A percentile compares a stretch with the other conserved stretches of the same genome.
Conservation (phyloP, 306 rosid species). For the Lathyrus aphaca region DNA sequence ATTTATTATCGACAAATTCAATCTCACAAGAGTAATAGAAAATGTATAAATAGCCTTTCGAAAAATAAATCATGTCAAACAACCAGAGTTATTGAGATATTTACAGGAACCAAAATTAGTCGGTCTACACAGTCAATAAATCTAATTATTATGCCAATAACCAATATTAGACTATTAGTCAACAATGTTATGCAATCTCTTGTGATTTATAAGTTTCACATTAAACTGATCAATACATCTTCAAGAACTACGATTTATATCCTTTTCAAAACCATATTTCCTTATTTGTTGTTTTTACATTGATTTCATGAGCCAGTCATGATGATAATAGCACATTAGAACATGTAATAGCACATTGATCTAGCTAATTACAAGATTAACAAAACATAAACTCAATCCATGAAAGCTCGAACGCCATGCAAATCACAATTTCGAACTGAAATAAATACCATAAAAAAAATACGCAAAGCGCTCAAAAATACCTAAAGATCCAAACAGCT, state of each 20-base stretch:
- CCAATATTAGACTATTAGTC: conserved; percentile 7
- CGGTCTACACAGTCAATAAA: not conserved
- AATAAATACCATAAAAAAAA: conserved; percentile 15
- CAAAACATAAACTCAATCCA: no score
- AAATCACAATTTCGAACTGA: conserved; percentile 27
- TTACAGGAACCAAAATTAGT: conserved; percentile 23
- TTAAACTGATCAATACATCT: conserved; percentile 12
- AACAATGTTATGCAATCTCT: conserved; percentile 31
- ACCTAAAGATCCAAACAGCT: conserved; percentile 11
- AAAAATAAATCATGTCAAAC: conserved; percentile 24
- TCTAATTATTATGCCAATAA: conserved; percentile 14
- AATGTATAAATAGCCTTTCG: conserved; percentile 24
- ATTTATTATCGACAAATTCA: conserved; percentile 12
- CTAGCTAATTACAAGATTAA: no score
- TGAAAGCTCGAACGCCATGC: not conserved
- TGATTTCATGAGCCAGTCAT: not conserved
- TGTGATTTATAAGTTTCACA: conserved; percentile 4
- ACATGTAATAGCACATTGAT: not conserved
- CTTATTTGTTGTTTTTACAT: conserved; percentile 2
- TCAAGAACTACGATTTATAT: not conserved
- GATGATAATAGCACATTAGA: not conserved
- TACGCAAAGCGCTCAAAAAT: conserved; percentile 8
- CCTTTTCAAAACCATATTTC: conserved; percentile 11
- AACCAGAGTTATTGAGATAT: conserved; percentile 1
- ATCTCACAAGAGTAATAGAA: conserved; percentile 21